A percentile compares a stretch with the other conserved stretches of the same genome.
Conservation (phyloP, 768 basidiomycete genomes). For the Lyophyllum decastes region DNA sequence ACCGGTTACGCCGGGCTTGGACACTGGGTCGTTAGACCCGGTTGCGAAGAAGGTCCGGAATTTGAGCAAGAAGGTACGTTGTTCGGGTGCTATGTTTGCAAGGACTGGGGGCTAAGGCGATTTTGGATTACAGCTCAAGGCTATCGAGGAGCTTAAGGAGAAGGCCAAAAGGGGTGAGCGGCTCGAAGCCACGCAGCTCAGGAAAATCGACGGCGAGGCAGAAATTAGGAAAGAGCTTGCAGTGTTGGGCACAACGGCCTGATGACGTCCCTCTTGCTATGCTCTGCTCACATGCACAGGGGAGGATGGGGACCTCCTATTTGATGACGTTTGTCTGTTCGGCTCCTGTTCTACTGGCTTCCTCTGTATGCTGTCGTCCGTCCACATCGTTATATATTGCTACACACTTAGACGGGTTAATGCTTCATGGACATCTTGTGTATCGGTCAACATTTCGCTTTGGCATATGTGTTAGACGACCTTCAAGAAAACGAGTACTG, state of each 20-base stretch:
- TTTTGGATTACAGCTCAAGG: constrained; percentile 69
- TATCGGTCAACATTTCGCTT: too few species aligned
- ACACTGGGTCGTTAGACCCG: constrained; percentile 65
- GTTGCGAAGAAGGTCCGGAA: constrained; percentile 92
- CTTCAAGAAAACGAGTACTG: too few species aligned
- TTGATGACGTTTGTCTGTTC: neutral
- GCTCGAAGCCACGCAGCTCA: constrained; percentile 91
- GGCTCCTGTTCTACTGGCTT: neutral
- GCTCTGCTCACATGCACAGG: neutral
- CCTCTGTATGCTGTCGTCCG: neutral
- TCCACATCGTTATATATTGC: neutral
- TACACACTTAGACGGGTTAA: neutral
- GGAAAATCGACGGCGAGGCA: constrained; percentile 93
- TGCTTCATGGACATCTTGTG: neutral
- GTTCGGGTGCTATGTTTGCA: neutral
- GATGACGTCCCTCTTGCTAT: neutral
- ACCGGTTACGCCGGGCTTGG: constrained; percentile 56
- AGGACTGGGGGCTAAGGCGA: neutral
- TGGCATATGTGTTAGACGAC: too few species aligned
- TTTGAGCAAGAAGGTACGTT: constrained; percentile 88
- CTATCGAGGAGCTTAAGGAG: constrained; percentile 98
- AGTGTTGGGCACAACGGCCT: neutral
- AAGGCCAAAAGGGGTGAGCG: constrained; percentile 88
- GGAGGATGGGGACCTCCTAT: neutral
- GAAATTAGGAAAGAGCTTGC: constrained; percentile 82